A percentile compares a stretch with the other conserved stretches of the same genome.
phyloP scores from a whole-genome alignment of 192 early-diverging fungal species.

The Backusella morwellensis region DNA sequence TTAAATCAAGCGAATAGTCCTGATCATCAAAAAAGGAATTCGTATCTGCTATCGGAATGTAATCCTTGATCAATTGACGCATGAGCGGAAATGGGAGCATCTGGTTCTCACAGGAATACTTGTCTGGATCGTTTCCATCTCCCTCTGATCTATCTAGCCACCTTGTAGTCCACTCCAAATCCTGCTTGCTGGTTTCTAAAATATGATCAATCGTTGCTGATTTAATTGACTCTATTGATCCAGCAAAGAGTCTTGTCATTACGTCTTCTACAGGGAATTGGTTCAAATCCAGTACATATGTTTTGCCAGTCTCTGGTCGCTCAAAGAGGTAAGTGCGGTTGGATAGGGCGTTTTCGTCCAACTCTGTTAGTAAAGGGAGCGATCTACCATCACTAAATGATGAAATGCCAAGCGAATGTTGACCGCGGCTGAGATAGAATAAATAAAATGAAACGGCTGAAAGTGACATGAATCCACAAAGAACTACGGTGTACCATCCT shows the following conservation, averaged over 20 bases:
- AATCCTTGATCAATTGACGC: constrained; percentile 6
- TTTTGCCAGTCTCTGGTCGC: not conserved
- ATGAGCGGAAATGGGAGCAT: constrained; percentile 18
- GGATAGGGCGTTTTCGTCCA: not conserved
- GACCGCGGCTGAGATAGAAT: not conserved
- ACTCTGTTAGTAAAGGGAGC: not conserved
- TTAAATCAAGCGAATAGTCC: not conserved
- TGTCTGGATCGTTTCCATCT: not conserved
- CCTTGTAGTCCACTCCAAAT: not conserved
- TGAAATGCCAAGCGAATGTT: not conserved
- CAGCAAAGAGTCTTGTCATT: not conserved
- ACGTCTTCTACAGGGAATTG: not conserved
- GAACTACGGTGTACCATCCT: not conserved
- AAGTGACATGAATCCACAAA: not conserved
- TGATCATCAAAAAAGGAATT: not conserved
- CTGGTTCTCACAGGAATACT: constrained; percentile 9
- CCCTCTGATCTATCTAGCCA: not conserved
- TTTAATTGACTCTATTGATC: constrained; percentile 9
- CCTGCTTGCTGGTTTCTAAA: not conserved
- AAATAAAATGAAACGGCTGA: not conserved
- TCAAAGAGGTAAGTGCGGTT: not conserved
- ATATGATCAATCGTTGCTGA: not conserved
- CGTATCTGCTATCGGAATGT: not conserved
- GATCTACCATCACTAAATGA: not conserved
- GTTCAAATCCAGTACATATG: not conserved